Conservation (phyloP, 805 yeast species). For the Pichia ethanolica region DNA sequence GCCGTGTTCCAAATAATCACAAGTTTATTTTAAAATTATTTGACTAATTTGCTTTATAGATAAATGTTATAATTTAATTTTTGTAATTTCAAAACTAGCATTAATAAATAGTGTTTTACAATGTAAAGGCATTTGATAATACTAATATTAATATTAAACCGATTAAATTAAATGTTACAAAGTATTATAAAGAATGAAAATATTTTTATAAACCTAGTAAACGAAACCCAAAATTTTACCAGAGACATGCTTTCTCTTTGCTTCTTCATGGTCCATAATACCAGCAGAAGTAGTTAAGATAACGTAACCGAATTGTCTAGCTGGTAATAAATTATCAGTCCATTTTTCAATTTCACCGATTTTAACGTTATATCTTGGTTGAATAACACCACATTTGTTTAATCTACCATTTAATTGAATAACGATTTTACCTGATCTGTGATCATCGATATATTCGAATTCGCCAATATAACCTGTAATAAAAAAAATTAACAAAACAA, state of each 20-base stretch:
- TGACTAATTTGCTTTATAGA: no score
- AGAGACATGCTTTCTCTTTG: constrained; percentile 99
- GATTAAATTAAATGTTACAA: not conserved
- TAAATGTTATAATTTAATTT: no score
- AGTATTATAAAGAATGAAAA: not conserved
- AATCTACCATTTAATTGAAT: constrained; percentile 97
- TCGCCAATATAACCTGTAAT: constrained; percentile 80
- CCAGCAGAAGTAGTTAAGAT: constrained; percentile 99
- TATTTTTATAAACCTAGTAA: constrained; percentile 46
- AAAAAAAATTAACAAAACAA: constrained; percentile 13
- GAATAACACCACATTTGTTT: constrained; percentile 98
- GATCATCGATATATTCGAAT: constrained; percentile 98
- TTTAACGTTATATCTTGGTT: constrained; percentile 98
- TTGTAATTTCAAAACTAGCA: no score
- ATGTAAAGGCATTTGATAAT: not conserved
- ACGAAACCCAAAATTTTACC: constrained; percentile 99
- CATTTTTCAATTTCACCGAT: constrained; percentile 94
- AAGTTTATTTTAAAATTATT: no score
- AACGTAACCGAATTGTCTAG: constrained; percentile 98
- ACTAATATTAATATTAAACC: not conserved
- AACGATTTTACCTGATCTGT: constrained; percentile 98
- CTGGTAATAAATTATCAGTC: constrained; percentile 97
- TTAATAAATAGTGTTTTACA: not conserved
- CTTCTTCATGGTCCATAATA: constrained; percentile 99
- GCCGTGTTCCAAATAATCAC: no score